Base-by-base conservation (phyloP, 176 grass and related monocot species). In the Phoenix roebelenii region DNA sequence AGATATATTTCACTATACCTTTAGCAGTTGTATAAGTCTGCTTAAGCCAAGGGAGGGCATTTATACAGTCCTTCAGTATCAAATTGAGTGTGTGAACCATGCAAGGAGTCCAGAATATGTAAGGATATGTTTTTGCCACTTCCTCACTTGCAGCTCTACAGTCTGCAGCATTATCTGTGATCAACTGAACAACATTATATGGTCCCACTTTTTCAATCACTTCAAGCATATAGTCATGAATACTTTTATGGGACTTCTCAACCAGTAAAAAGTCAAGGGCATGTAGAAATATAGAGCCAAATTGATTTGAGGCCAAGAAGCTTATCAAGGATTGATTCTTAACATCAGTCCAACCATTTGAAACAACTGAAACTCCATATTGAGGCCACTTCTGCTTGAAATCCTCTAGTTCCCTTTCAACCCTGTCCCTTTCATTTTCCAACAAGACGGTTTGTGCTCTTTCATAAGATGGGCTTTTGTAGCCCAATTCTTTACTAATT, bases 101-200 rank as follows among this genome's bases (percentile, higher is more conserved):
- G 50, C 70, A 73, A 73, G 70, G 70, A 54, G 48, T 73, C 59
- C 70, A 73, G 54, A 73, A 73, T 63, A 73, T 55, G 50, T 54
- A 28, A 63, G 70, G 58, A 63, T 73, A 73, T 15, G 30, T 23
- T 63, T 73, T 62, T 32, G 50, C 26, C 28, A 63, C 70, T 60
- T 73, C 70, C 29, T 73, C 70, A 15, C 59, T 55, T 52, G 70
- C 59, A 54, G 18, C 50, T 73, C 29, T 73, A 61, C 70, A 73
- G 15, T 73, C 70, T 16, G 35, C 16, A 48, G 70, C 60, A 73
- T 63, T 73, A 50, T 73, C 70, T 54, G 70, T 73, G 25, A 73
- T 55, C 58, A 73, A 63, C 22, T 72, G 70, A 72, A 72, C 58
- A 54, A 72, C 59, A 63, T 72, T 61, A 61, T 18, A 44, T 32